phyloP scores from a whole-genome alignment of 805 yeast species.

The Candida vaughaniae region DNA sequence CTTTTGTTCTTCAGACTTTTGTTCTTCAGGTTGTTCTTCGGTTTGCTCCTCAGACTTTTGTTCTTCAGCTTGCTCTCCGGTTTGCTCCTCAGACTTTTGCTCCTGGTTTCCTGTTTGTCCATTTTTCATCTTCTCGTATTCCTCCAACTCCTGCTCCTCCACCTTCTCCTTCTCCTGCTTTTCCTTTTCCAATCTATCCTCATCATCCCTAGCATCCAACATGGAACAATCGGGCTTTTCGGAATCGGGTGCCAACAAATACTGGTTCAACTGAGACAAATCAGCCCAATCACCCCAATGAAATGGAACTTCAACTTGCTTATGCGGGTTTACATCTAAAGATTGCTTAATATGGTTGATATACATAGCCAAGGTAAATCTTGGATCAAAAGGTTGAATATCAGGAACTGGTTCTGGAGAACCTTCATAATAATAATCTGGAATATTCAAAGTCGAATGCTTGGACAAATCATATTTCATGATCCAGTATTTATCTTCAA shows the following conservation, averaged over 20 bases:
- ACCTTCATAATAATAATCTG: conserved; percentile 9
- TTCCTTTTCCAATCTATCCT: conserved; percentile 13
- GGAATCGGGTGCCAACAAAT: conserved; percentile 22
- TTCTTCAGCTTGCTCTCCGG: conserved; percentile 10
- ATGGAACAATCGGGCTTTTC: conserved; percentile 41
- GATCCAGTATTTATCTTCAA: conserved; percentile 26
- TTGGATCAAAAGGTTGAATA: conserved; percentile 30
- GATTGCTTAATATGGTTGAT: conserved; percentile 14
- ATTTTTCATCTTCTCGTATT: conserved; percentile 5
- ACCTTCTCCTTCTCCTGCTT: conserved; percentile 12
- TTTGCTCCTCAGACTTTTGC: conserved; percentile 10
- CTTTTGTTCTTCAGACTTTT: conserved; percentile 11
- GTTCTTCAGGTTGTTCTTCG: conserved; percentile 8
- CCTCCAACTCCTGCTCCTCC: conserved; percentile 9
- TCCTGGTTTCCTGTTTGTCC: conserved; percentile 5
- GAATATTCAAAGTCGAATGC: conserved; percentile 11
- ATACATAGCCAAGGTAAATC: conserved; percentile 28
- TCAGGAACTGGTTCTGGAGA: conserved; percentile 16
- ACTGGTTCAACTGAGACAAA: conserved; percentile 38
- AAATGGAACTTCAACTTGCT: conserved; percentile 32
- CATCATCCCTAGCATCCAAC: conserved; percentile 35
- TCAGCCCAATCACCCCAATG: conserved; percentile 61
- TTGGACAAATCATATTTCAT: conserved; percentile 13
- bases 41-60: conserved; percentile 10
- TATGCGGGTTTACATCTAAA: conserved; percentile 1